Evolutionary conservation across 179 eudicot genomes (phyloP).

Genomic region (Heliamphora pulchella): DNA sequence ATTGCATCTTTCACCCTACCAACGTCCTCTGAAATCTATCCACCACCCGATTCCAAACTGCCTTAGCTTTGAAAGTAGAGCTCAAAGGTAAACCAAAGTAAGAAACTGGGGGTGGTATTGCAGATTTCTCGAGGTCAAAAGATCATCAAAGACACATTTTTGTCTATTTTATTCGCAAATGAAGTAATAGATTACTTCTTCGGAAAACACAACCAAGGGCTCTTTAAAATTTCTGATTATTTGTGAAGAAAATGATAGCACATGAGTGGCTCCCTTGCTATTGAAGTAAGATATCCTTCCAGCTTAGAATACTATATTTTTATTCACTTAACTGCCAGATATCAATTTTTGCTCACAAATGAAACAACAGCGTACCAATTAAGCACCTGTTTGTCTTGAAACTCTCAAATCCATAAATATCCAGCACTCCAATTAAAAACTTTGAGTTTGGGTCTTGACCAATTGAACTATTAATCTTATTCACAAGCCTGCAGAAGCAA

Average conservation of each 20-base stretch:
- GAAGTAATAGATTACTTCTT: not conserved
- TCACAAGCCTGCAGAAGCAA: conserved; percentile 80
- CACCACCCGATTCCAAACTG: no score
- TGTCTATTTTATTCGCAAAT: not conserved
- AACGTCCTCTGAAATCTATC: no score
- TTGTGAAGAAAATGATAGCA: conserved; percentile 3
- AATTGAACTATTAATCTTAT: conserved; percentile 82
- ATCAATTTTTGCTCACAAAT: conserved; percentile 23
- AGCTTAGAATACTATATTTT: not conserved
- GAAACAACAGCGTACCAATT: conserved; percentile 57
- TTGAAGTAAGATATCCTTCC: conserved; percentile 6
- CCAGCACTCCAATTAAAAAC: conserved; percentile 96
- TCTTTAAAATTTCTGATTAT: not conserved
- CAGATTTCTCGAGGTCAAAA: not conserved
- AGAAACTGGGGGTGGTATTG: not conserved
- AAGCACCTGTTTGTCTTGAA: conserved; percentile 84
- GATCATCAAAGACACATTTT: not conserved
- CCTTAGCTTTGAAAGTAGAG: not conserved
- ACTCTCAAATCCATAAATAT: conserved; percentile 95
- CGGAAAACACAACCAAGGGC: not conserved
- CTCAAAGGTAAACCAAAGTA: not conserved
- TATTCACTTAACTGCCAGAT: conserved; percentile 3
- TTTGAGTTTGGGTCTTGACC: conserved; percentile 96
- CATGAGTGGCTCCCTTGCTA: not conserved
- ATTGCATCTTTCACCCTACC: no score